Base-by-base conservation (phyloP, 768 basidiomycete genomes). In the Mrakia frigida region DNA sequence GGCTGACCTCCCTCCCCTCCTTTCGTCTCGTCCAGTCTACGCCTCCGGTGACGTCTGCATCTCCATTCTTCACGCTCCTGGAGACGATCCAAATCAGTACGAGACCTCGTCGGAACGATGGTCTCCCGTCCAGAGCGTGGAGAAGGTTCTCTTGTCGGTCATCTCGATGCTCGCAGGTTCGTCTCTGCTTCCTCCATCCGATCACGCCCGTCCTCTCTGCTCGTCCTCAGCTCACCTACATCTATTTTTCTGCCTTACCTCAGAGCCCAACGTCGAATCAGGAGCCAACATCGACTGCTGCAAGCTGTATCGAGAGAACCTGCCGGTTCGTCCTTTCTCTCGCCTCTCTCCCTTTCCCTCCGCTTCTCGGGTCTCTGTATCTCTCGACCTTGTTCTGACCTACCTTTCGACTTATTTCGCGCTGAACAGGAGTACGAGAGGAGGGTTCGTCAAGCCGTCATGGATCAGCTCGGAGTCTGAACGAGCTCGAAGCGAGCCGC, bases 11-110 rank as follows among this genome's bases (percentile, higher is more conserved):
- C n/a, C 39, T 43, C 23, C 70, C 53, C 23, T 31, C 23, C 21
- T 68, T 10, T 50, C 18, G 6, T 25, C 65, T 21, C 63, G 13
- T 35, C 4, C 82, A 98, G 95, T 98, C 80, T 99, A 99, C 84
- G 86, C 94, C 3, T 94, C 95, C 81, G 97, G 97, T 31, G 95
- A 88, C 70, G 96, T 99, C 70, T 99, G 97, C 86, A 98, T 99
- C 81, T 98, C 95, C 0, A 99, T 99, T 81, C 85, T 99, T 33
- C 97, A 99, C 82, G 82, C 93, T 0, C 97, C 95, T 0, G 85
- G 85, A 3, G 85, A 86, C 79, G 85, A 86, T 77, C 85, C 85
- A 6, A 80, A 84, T 76, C 91, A 92, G 87, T 98, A 98, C 83
- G 96, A 99, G 82, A 89, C 91, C 80, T 93, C 94, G 0, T 93